Conservation (phyloP, 768 basidiomycete genomes). For the Auricularia sp. region DNA sequence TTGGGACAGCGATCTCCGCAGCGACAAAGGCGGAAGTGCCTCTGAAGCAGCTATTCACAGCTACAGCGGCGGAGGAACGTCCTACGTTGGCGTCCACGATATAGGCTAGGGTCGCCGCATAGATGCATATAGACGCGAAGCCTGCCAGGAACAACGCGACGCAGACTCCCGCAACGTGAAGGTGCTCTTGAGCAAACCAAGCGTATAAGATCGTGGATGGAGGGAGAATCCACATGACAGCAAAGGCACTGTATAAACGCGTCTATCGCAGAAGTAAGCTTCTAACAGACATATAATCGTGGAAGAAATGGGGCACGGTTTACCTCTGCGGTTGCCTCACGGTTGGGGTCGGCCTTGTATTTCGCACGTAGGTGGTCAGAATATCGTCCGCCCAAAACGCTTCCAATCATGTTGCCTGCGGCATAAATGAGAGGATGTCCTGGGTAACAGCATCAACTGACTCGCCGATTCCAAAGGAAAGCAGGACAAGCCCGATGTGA, state of each 20-base stretch:
- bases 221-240: conserved; percentile 41
- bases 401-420: conserved; percentile 41
- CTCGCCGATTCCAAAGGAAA: conserved; percentile 61
- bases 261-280: conserved; percentile 36
- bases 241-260: conserved; percentile 59
- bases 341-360: conserved; percentile 23
- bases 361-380: conserved; percentile 39
- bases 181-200: conserved; percentile 59
- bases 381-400: conserved; percentile 48
- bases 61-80: conserved; percentile 36
- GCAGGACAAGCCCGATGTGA: conserved; percentile 63
- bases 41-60: conserved; percentile 68
- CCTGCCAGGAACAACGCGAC: conserved; percentile 64
- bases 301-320: not conserved
- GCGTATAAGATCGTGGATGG: conserved; percentile 56
- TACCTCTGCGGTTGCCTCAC: not conserved
- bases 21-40: conserved; percentile 59
- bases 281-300: not conserved
- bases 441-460: not conserved
- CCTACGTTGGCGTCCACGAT: conserved; percentile 82
- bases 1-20: conserved; percentile 61
- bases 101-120: conserved; percentile 68
- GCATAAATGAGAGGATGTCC: not conserved
- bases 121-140: conserved; percentile 60
- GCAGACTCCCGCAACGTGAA: conserved; percentile 59